Percentiles rank a stretch among this genome's conserved stretches.
Conservation (phyloP, 108 stramenopile genomes). For the Thalassiosira profunda region DNA sequence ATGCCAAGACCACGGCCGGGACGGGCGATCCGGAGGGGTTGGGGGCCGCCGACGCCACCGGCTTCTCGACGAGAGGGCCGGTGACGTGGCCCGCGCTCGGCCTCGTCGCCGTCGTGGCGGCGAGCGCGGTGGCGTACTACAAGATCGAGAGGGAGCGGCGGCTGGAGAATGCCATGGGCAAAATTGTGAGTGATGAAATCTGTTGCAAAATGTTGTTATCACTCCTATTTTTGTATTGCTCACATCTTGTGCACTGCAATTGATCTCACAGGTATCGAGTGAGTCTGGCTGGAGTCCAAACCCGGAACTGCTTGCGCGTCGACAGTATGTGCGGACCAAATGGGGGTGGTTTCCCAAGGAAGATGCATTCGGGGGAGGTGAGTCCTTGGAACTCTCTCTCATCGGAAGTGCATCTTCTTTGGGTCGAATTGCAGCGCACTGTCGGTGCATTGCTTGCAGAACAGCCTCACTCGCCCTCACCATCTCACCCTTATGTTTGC, state of each 20-base stretch:
- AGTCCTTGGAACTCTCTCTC: slow-evolving; percentile 50
- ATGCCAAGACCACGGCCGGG: slow-evolving; percentile 54
- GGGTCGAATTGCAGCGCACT: too few species aligned
- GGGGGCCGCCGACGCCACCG: slow-evolving; percentile 1
- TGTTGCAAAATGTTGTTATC: neutral
- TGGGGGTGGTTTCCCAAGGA: slow-evolving; percentile 93
- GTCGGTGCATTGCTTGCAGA: neutral
- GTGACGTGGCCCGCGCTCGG: slow-evolving; percentile 88
- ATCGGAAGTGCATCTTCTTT: too few species aligned
- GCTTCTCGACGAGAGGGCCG: slow-evolving; percentile 59
- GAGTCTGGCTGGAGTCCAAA: slow-evolving; percentile 89
- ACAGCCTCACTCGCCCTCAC: neutral
- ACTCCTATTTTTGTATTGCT: too few species aligned
- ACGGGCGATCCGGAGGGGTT: slow-evolving; percentile 42
- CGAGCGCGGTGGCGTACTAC: slow-evolving; percentile 85
- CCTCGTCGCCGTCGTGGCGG: slow-evolving; percentile 80
- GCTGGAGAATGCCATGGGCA: slow-evolving; percentile 90
- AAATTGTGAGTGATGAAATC: slow-evolving; percentile 64
- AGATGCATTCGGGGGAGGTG: slow-evolving; percentile 90
- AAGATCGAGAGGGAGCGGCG: slow-evolving; percentile 88
- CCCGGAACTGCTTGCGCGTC: slow-evolving; percentile 84
- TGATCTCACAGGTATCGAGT: slow-evolving; percentile 81
- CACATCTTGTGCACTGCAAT: too few species aligned
- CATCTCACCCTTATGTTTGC: too few species aligned
- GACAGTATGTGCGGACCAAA: slow-evolving; percentile 75